Base-by-base conservation (phyloP, 441 rosid species). In the Viola pubescens region DNA sequence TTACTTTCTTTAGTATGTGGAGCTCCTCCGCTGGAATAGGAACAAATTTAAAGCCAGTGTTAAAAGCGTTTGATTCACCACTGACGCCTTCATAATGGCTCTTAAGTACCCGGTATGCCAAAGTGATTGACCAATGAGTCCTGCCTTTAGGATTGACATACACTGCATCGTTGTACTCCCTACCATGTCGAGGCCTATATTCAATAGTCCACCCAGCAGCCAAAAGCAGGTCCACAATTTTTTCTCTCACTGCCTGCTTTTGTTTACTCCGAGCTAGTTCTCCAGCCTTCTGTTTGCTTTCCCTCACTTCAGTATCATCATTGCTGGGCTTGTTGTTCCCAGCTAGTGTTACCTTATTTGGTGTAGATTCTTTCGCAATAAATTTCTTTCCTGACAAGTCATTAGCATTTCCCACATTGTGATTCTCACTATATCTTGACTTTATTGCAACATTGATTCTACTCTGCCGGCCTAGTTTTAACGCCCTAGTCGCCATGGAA, bases 111-210 rank as follows among this genome's bases (percentile, higher is more conserved):
- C 73, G 79, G 78, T 94, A 94, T 34, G 99, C 99, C 77, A 76
- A 68, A 54, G 99, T 94, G 68, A 88, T 76, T 50, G 99, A 94
- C 99, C 99, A 94, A 75, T 90, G 95, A 68, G 97, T 86, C 71
- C 71, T 86, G 53, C 97, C 96, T 66, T 82, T 78, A 56, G 95
- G 96, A 80, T 84, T 94, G 59, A 94, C 87, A 81, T 94, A 94
- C 44, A 94, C 97, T 49, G 99, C 87, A 80, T 86, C 97, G 3
- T 44, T 47, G 68, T 90, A 94, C 34, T 43, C 66, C 62, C 60
- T 88, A 56, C 84, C 81, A 53, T 71, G 42, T 59, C 95, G 77
- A 49, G 91, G 97, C 76, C 97, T 82, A 67, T 85, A 77, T 13
- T 94, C 79, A 73, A 94, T 69, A 39, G 70, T 84, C 99, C 99